A percentile compares a stretch with the other conserved stretches of the same genome.
Evolutionary conservation across 2,329 filamentous ascomycete genomes (phyloP).

Genomic region (Colletotrichum coccodes): DNA sequence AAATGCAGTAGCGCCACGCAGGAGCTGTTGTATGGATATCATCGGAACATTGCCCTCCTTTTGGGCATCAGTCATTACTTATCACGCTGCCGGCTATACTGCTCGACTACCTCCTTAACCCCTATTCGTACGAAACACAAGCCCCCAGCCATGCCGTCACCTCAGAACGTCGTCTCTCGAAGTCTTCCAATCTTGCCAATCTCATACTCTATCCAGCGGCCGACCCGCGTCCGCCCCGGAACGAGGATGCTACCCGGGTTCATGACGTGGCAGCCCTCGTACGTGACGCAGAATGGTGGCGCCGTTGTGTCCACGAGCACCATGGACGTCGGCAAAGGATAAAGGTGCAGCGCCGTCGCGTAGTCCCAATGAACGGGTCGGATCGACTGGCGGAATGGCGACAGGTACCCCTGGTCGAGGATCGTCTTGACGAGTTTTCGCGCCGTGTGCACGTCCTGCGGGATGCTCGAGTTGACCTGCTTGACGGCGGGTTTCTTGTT

Average conservation of each 20-base stretch:
- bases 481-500: conserved; percentile 22
- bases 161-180: conserved; percentile 69
- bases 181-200: conserved; percentile 70
- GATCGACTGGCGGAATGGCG: conserved; percentile 83
- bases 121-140: neutral
- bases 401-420: conserved; percentile 88
- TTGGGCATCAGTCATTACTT: neutral
- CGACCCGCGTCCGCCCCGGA: conserved; percentile 73
- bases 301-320: conserved; percentile 85
- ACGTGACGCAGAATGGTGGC: conserved; percentile 86
- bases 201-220: conserved; percentile 90
- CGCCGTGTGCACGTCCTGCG: conserved; percentile 67
- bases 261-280: conserved; percentile 95
- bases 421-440: conserved; percentile 89
- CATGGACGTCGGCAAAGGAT: conserved; percentile 87
- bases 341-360: conserved; percentile 79
- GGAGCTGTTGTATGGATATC: no score
- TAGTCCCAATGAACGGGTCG: conserved; percentile 94
- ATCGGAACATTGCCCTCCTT: neutral
- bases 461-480: conserved; percentile 38
- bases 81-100: neutral
- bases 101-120: neutral
- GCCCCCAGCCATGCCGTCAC: neutral
- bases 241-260: conserved; percentile 87
- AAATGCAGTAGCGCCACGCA: no score